Evolutionary conservation across 768 basidiomycete species (phyloP), one percentile per base, ranked within the genome.

Genomic region (Auriculariales sp.): DNA sequence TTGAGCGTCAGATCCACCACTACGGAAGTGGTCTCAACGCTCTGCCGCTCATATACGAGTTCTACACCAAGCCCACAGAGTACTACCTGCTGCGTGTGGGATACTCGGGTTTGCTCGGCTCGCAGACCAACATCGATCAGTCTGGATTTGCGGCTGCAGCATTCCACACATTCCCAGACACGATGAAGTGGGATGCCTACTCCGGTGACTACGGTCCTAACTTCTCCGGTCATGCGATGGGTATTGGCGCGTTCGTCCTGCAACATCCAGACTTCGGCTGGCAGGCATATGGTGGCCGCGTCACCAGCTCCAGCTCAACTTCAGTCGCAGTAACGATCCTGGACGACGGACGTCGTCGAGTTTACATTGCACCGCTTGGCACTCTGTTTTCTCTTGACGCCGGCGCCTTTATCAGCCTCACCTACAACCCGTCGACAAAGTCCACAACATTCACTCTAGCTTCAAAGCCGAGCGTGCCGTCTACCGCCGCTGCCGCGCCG

Each of bases 171-270:
- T 78, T 74, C 53, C 66, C 69, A 22, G 73, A 78, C 56, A 77
- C 75, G 10, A 60, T 78, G 47, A 69, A 68, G 54, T 77, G 74
- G 73, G 75, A 78, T 53, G 76, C 60, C 2, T 77, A 77, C 56
- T 75, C 74, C 2, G 75, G 75, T 45, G 76, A 78, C 56, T 78
- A 77, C 55, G 76, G 76, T 42, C 76, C 76, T 5, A 75, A 75
- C 60, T 75, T 76, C 57, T 73, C 73, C 46, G 74, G 75, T 10
- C 72, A 73, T 57, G 55, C 70, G 4, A 70, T 77, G 66, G 71
- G 72, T 27, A 71, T 69, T 49, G 63, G 62, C 22, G 60, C 59
- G 14, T 63, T 58, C 53, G 64, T 78, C 56, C 59, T 76, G 52
- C 65, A 75, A 51, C 74, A 77, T 49, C 73, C 74, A 17, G 68